Percentiles rank a stretch among this genome's conserved stretches.
Evolutionary conservation across 306 rosid genomes (phyloP).

Genomic region (Rosa rugosa): DNA sequence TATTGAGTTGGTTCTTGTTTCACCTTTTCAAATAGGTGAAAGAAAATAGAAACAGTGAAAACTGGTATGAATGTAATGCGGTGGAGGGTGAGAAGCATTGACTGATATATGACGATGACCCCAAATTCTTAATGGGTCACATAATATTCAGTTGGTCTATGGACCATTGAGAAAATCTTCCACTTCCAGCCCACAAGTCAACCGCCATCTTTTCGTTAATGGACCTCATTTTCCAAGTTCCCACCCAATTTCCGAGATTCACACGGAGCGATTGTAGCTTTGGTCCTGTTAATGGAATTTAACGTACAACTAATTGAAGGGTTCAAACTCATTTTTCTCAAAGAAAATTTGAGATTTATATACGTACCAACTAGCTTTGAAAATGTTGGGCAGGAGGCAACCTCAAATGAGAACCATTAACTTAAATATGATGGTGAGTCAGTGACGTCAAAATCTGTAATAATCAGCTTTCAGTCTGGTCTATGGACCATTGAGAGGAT

Average conservation of each 20-base stretch:
- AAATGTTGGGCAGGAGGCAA: background rate
- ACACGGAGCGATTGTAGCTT: background rate
- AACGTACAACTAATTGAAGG: background rate
- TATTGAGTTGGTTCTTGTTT: constrained; percentile 1
- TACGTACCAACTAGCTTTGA: background rate
- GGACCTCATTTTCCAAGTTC: background rate
- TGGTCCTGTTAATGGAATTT: background rate
- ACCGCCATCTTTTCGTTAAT: background rate
- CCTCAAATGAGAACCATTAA: no score
- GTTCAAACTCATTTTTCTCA: background rate
- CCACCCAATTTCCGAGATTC: background rate
- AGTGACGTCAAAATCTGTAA: no score
- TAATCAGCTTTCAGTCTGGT: background rate
- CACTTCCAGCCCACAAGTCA: background rate
- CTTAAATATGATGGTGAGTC: background rate
- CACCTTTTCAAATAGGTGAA: background rate
- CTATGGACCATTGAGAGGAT: background rate
- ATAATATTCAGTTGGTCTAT: background rate
- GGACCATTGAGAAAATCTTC: background rate
- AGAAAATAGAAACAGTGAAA: background rate
- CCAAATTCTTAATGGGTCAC: background rate
- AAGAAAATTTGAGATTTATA: background rate
- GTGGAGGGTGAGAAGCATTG: no score
- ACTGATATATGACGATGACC: background rate
- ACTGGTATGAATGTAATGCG: background rate